These are phyloP conservation scores for Kwoniella botswanensis DNA, from an alignment of 768 basidiomycete species.

Conservation along the genomic window DNA sequence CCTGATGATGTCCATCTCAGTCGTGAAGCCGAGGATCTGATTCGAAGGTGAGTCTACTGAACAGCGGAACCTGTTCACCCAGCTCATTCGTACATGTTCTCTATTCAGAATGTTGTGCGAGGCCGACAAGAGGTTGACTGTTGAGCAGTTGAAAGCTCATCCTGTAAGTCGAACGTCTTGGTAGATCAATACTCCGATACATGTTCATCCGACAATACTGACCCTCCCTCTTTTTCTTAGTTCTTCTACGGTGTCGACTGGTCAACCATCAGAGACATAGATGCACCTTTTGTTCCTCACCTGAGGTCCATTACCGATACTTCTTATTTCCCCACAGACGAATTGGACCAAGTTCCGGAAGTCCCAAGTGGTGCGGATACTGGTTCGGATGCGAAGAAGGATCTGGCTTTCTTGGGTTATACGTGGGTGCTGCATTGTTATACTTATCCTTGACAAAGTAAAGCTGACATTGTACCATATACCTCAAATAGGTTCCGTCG, in stretches of 20 bases:
- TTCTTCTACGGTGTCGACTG: constrained; percentile 82
- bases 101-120: constrained; percentile 69
- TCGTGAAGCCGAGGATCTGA: constrained; percentile 85
- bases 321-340: constrained; percentile 97
- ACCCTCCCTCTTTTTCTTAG: too few relatives aligned
- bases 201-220: too few relatives aligned
- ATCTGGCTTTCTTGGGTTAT: constrained; percentile 68
- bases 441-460: neutral
- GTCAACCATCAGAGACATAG: constrained; percentile 82
- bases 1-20: constrained; percentile 95
- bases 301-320: constrained; percentile 92
- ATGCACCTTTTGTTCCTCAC: constrained; percentile 95
- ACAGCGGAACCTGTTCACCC: neutral
- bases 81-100: constrained; percentile 14
- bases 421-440: constrained; percentile 46
- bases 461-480: too few relatives aligned
- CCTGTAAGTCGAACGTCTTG: constrained; percentile 66
- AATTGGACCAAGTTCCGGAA: constrained; percentile 76
- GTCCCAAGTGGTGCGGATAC: constrained; percentile 60
- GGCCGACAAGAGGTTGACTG: constrained; percentile 73
- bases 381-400: constrained; percentile 61
- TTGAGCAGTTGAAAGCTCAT: constrained; percentile 88
- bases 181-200: too few relatives aligned
- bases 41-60: constrained; percentile 68
- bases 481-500: constrained; percentile 47